phyloP scores from a whole-genome alignment of 2,329 filamentous ascomycete genomes.

The Fonsecaea multimorphosa region DNA sequence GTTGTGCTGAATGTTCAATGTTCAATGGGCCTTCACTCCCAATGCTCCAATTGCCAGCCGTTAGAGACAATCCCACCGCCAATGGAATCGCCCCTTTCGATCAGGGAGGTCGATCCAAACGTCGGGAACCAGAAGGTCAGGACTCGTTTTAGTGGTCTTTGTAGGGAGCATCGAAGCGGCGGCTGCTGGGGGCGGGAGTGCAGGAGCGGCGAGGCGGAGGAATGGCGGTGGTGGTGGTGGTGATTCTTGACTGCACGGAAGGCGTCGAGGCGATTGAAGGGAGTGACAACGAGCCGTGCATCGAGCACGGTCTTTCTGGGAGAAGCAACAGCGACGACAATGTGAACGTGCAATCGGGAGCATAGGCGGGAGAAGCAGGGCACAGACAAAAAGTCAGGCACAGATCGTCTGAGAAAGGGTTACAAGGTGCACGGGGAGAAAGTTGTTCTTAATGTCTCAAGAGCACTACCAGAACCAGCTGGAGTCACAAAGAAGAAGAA shows the following conservation, averaged over 20 bases:
- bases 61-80: constrained; percentile 2
- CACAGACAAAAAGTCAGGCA: constrained; percentile 5
- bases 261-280: constrained; percentile 22
- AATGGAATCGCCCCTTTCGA: background rate
- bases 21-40: constrained; percentile 17
- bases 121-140: constrained; percentile 28
- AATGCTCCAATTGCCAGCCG: constrained; percentile 9
- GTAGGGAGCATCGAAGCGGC: constrained; percentile 36
- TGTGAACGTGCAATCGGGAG: constrained; percentile 23
- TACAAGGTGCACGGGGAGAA: background rate
- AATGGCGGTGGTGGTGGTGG: constrained; percentile 19
- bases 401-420: constrained; percentile 5
- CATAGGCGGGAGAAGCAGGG: constrained; percentile 9
- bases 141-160: constrained; percentile 32
- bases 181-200: constrained; percentile 24
- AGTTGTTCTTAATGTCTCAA: constrained; percentile 1
- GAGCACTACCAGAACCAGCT: constrained; percentile 11
- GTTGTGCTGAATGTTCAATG: constrained; percentile 15
- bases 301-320: constrained; percentile 19
- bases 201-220: constrained; percentile 12
- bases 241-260: constrained; percentile 28
- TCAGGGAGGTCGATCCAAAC: constrained; percentile 24
- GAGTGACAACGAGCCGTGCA: constrained; percentile 24
- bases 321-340: constrained; percentile 24
- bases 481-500: background rate